These are phyloP conservation scores for Pythium diclinum DNA, from an alignment of 352 stramenopile species.

Conservation along the genomic window DNA sequence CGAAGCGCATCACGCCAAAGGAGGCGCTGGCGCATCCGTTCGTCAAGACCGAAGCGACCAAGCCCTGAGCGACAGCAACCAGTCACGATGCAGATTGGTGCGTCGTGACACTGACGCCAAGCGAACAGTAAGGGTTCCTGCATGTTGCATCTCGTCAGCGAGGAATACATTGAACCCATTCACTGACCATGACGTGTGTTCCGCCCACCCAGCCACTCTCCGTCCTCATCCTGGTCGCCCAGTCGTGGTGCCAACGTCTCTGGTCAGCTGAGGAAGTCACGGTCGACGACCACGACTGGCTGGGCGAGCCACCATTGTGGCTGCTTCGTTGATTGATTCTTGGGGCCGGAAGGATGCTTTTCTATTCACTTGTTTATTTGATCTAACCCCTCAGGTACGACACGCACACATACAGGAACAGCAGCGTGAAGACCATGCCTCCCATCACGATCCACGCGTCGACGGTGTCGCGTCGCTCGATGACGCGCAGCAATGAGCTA, in stretches of 20 bases:
- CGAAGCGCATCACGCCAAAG: constrained; percentile 48
- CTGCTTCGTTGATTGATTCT: neutral
- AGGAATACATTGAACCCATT: constrained; percentile 8
- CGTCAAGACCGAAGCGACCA: constrained; percentile 31
- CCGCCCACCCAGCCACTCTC: neutral
- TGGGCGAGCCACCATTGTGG: neutral
- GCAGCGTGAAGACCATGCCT: constrained; percentile 79
- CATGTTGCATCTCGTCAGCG: constrained; percentile 3
- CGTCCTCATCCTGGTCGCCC: neutral
- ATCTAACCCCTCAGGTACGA: constrained; percentile 43
- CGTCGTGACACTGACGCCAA: neutral
- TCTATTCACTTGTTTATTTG: constrained; percentile 2
- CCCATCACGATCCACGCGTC: constrained; percentile 84
- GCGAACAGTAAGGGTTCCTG: constrained; percentile 3
- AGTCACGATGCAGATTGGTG: neutral
- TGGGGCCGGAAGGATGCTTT: neutral
- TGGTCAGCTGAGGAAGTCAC: neutral
- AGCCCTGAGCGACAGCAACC: constrained; percentile 2
- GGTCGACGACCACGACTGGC: too few species aligned
- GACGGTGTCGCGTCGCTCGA: constrained; percentile 76
- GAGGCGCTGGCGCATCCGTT: constrained; percentile 69
- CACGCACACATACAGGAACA: constrained; percentile 78
- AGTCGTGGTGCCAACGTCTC: neutral
- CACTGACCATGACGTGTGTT: constrained; percentile 8
- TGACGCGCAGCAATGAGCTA: constrained; percentile 76